A percentile compares a stretch with the other conserved stretches of the same genome.
phyloP scores from a whole-genome alignment of 805 yeast genomes.

The Candida maltosa region DNA sequence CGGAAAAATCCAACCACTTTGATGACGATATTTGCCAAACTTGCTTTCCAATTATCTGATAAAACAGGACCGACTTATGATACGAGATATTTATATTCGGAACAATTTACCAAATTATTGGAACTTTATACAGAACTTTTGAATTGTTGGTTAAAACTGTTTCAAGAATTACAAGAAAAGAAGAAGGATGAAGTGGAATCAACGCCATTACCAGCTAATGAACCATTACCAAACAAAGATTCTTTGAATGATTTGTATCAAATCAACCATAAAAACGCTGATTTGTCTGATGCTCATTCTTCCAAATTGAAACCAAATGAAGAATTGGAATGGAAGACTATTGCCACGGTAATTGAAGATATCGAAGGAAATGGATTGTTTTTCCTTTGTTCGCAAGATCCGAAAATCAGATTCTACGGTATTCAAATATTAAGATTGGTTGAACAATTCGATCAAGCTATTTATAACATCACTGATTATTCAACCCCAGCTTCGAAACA shows the following conservation, averaged over 20 bases:
- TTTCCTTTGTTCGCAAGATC: slow-evolving; percentile 85
- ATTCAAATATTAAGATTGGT: slow-evolving; percentile 70
- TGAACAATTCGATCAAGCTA: slow-evolving; percentile 84
- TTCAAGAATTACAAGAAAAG: slow-evolving; percentile 31
- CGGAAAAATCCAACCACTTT: slow-evolving; percentile 67
- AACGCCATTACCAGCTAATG: slow-evolving; percentile 29
- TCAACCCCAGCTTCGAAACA: slow-evolving; percentile 13
- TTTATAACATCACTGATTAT: slow-evolving; percentile 48
- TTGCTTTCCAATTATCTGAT: slow-evolving; percentile 78
- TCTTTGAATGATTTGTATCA: slow-evolving; percentile 42
- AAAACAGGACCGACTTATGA: slow-evolving; percentile 48
- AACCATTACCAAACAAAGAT: slow-evolving; percentile 34
- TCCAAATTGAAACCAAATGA: slow-evolving; percentile 39
- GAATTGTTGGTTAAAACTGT: slow-evolving; percentile 75
- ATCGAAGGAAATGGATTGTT: slow-evolving; percentile 94
- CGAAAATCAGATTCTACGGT: slow-evolving; percentile 70
- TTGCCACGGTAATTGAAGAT: slow-evolving; percentile 85
- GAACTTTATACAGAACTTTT: slow-evolving; percentile 75
- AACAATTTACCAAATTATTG: slow-evolving; percentile 57
- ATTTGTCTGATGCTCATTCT: slow-evolving; percentile 12
- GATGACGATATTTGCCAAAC: slow-evolving; percentile 71
- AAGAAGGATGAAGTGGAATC: slow-evolving; percentile 14
- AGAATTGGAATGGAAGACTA: slow-evolving; percentile 71
- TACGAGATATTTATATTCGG: slow-evolving; percentile 56
- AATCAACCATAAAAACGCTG: slow-evolving; percentile 41